Evolutionary conservation across 371 early-diverging fungal genomes (phyloP).

Genomic region (Rhizopus delemar): DNA sequence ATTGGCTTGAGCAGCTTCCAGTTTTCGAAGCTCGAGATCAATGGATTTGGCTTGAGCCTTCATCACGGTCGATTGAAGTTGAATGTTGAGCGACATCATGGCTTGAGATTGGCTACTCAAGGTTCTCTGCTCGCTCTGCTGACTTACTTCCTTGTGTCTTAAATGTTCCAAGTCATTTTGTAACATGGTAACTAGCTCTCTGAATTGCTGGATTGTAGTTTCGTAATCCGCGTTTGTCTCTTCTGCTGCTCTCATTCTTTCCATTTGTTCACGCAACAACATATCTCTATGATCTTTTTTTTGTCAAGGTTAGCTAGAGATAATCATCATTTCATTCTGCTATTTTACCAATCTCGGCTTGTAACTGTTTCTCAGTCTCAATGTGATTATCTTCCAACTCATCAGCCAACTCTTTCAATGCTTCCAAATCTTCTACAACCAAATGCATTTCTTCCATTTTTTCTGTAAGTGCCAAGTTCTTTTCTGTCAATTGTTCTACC

Average conservation of each 20-base stretch:
- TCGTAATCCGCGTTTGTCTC: constrained; percentile 87
- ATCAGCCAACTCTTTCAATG: constrained; percentile 86
- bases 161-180: constrained; percentile 76
- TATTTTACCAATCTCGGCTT: constrained; percentile 69
- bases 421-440: constrained; percentile 85
- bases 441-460: constrained; percentile 77
- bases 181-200: constrained; percentile 77
- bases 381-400: constrained; percentile 89
- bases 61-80: constrained; percentile 77
- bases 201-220: constrained; percentile 83
- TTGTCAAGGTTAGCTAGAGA: neutral
- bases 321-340: neutral
- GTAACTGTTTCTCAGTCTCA: constrained; percentile 83
- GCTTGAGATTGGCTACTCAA: constrained; percentile 77
- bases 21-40: constrained; percentile 84
- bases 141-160: constrained; percentile 62
- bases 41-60: constrained; percentile 88
- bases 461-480: constrained; percentile 74
- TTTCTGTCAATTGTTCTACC: constrained; percentile 77
- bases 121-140: constrained; percentile 54
- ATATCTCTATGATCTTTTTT: constrained; percentile 65
- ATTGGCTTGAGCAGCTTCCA: constrained; percentile 83
- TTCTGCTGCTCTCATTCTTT: constrained; percentile 63
- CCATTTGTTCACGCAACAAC: constrained; percentile 63
- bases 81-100: constrained; percentile 79